phyloP scores from a whole-genome alignment of 2,329 filamentous ascomycete genomes.

The Botrytis paeoniae region DNA sequence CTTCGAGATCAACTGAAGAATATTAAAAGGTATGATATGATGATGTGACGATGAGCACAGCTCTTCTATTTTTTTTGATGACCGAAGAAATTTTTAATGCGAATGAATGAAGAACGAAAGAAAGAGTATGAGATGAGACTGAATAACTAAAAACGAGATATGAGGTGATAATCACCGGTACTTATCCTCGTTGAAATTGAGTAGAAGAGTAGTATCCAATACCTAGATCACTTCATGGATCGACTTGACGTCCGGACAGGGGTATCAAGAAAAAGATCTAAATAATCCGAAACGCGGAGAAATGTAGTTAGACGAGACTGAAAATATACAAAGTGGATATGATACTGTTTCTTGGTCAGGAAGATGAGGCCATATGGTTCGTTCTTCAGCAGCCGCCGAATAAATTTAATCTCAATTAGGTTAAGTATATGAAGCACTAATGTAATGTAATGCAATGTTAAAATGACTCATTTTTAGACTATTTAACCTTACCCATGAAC shows the following conservation, averaged over 20 bases:
- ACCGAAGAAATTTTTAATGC: conserved; percentile 29
- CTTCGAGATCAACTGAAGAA: conserved; percentile 25
- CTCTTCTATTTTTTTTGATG: conserved; percentile 33
- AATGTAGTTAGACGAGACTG: conserved; percentile 21
- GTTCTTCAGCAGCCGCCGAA: conserved; percentile 35
- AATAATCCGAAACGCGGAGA: conserved; percentile 36
- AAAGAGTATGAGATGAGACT: conserved; percentile 31
- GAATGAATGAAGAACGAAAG: conserved; percentile 25
- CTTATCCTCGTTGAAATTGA: conserved; percentile 33
- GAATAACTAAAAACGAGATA: conserved; percentile 24
- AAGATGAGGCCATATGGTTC: conserved; percentile 35
- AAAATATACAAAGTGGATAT: conserved; percentile 22
- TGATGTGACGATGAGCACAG: conserved; percentile 30
- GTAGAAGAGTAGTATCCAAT: conserved; percentile 17
- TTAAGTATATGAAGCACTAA: conserved; percentile 23
- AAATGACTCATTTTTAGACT: conserved; percentile 38
- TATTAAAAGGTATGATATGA: conserved; percentile 35
- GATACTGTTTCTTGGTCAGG: conserved; percentile 38
- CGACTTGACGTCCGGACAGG: background rate
- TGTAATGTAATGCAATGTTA: conserved; percentile 29
- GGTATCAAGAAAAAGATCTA: conserved; percentile 21
- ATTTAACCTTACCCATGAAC: background rate
- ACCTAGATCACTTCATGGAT: conserved; percentile 10
- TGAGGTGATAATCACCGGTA: conserved; percentile 24
- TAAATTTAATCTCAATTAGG: conserved; percentile 24